These are phyloP conservation scores for Cyclospora cayetanensis DNA, from an alignment of 169 alveolate genomes.

Conservation along the genomic window DNA sequence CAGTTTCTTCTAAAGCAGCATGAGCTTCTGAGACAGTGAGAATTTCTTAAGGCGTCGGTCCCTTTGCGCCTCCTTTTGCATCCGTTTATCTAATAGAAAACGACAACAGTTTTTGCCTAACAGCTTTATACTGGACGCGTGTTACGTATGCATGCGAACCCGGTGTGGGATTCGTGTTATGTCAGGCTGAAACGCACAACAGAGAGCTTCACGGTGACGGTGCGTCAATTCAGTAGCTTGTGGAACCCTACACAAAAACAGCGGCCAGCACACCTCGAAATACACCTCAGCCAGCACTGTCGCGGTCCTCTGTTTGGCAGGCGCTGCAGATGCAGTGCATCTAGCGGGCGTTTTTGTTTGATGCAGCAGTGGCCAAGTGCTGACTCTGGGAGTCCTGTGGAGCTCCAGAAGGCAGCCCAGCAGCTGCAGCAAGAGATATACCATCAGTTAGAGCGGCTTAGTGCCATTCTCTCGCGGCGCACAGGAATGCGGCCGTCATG, in stretches of 20 bases:
- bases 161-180: too few relatives aligned
- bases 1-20: constrained; percentile 39
- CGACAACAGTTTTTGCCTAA: too few relatives aligned
- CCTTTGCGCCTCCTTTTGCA: too few relatives aligned
- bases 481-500: constrained; percentile 42
- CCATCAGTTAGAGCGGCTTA: constrained; percentile 15
- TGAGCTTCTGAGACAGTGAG: constrained; percentile 55
- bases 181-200: constrained; percentile 40
- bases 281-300: too few relatives aligned
- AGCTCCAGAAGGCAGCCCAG: constrained; percentile 31
- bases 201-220: constrained; percentile 51
- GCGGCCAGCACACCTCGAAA: too few relatives aligned
- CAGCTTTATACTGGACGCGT: too few relatives aligned
- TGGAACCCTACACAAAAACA: neutral
- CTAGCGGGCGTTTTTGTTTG: too few relatives aligned
- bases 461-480: constrained; percentile 4
- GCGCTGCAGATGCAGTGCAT: too few relatives aligned
- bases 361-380: constrained; percentile 60
- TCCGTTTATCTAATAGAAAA: too few relatives aligned
- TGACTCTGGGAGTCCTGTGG: neutral
- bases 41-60: too few relatives aligned
- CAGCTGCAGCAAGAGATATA: constrained; percentile 28
- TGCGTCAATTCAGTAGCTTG: neutral
- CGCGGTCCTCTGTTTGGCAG: too few relatives aligned
- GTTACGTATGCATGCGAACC: too few relatives aligned